phyloP scores from a whole-genome alignment of 1,139 yeast species.

The Nakaseomyces glabratus region DNA sequence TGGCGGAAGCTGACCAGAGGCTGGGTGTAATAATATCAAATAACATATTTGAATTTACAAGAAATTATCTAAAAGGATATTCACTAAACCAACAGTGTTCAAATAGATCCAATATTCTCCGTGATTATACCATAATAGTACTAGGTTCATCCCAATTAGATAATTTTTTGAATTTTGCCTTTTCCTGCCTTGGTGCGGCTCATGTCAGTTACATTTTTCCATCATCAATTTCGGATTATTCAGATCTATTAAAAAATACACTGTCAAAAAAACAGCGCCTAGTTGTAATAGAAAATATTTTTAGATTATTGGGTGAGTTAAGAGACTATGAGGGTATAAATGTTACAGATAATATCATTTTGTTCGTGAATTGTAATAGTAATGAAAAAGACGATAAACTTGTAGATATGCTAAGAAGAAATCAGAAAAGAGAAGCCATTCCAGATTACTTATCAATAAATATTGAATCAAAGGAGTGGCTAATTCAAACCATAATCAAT shows the following conservation, averaged over 20 bases:
- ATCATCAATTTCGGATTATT: slow-evolving; percentile 2
- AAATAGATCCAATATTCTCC: slow-evolving; percentile 9
- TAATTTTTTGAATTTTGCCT: slow-evolving; percentile 22
- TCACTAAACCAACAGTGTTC: slow-evolving; percentile 15
- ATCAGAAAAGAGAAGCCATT: neutral
- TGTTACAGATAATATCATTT: neutral
- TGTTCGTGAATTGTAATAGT: slow-evolving; percentile 5
- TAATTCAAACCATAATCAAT: slow-evolving; percentile 62
- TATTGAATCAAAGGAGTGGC: slow-evolving; percentile 54
- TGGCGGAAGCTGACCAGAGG: slow-evolving; percentile 16
- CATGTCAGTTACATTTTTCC: slow-evolving; percentile 7
- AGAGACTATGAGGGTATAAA: neutral
- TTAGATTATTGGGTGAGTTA: neutral
- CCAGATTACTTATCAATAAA: neutral
- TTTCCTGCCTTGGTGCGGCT: slow-evolving; percentile 21
- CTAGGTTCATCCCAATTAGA: slow-evolving; percentile 25
- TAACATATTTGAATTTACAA: slow-evolving; percentile 30
- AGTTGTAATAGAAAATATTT: neutral
- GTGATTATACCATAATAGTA: slow-evolving; percentile 17
- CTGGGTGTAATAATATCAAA: slow-evolving; percentile 23
- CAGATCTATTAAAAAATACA: slow-evolving; percentile 10
- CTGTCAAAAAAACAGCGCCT: slow-evolving; percentile 7
- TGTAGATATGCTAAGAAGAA: neutral
- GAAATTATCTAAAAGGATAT: slow-evolving; percentile 28
- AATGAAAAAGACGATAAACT: slow-evolving; percentile 2